Conservation (phyloP, 805 yeast genomes). For the Lachancea sp. region DNA sequence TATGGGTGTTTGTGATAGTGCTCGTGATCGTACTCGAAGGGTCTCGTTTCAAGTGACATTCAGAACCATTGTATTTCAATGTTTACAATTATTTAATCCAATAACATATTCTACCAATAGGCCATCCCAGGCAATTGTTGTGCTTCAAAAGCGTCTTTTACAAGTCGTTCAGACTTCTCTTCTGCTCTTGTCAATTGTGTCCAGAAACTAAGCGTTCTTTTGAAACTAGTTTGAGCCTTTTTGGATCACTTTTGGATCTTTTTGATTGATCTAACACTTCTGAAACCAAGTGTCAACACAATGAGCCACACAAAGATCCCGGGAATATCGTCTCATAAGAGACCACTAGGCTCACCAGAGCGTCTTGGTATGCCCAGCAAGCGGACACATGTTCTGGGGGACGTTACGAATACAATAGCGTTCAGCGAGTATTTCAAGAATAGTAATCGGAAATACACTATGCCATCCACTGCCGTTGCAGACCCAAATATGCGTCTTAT, state of each 20-base stretch:
- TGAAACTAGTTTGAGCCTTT: neutral
- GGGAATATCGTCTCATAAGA: slow-evolving; percentile 3
- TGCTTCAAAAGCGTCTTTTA: neutral
- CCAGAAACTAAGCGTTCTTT: neutral
- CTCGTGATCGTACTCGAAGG: too few relatives aligned
- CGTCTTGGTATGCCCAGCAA: neutral
- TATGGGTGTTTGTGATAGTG: neutral
- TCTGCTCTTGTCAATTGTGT: too few relatives aligned
- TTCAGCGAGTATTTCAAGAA: neutral
- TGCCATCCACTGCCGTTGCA: neutral
- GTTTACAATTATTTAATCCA: neutral
- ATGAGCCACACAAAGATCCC: slow-evolving; percentile 8
- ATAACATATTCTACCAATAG: neutral
- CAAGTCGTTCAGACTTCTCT: too few relatives aligned
- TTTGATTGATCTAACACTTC: neutral
- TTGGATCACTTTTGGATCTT: neutral
- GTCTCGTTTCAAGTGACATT: too few relatives aligned
- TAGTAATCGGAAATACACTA: neutral
- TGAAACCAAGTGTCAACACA: neutral
- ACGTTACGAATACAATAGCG: slow-evolving; percentile 10
- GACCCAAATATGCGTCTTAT: slow-evolving; percentile 16
- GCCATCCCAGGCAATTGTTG: neutral
- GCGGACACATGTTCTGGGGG: slow-evolving; percentile 5
- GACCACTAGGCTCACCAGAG: slow-evolving; percentile 1
- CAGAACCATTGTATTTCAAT: too few relatives aligned